Evolutionary conservation across 2,329 filamentous ascomycete genomes (phyloP), one percentile per base, ranked within the genome.

Genomic region (Xylaria arbuscula): DNA sequence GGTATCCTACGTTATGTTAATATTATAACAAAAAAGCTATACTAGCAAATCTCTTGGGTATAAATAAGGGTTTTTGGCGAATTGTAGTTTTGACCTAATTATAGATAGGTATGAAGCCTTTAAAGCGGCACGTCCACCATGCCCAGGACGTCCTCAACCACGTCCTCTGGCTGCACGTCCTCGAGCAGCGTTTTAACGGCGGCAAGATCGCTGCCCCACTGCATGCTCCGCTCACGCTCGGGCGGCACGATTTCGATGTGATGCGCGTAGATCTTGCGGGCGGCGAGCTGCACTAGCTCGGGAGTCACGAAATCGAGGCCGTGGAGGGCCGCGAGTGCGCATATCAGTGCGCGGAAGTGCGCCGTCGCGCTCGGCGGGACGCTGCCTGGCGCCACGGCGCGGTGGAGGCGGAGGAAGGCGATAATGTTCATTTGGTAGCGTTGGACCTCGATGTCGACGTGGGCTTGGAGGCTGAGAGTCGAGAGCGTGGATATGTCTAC

Each of bases 341-440:
- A 88, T 71, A 89, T 84, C 53, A 97, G 84, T 70, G 86, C 84
- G 51, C 88, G 86, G 66, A 98, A 90, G 76, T 97, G 91, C 56
- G 89, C 88, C 1, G 94, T 97, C 0, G 94, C 93, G 47, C 86
- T 81, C 0, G 95, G 91, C 13, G 93, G 91, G 59, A 97, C 87
- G 50, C 94, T 93, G 15, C 91, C 88, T 19, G 87, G 73, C 0
- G 71, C 88, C 32, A 98, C 92, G 57, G 93, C 94, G 62, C 95
- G 91, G 80, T 97, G 94, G 78, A 97, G 87, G 34, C 96, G 90
- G 72, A 98, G 85, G 78, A 97, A 98, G 2, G 94, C 88, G 59
- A 95, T 83, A 45, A 98, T 88, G 80, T 98, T 95, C 84, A 95
- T 91, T 67, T 95, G 87, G 79, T 98, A 98, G 51, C 93, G 89